A percentile compares a stretch with the other conserved stretches of the same genome.
phyloP scores from a whole-genome alignment of 2,329 filamentous ascomycete genomes.

The Aspergillus transmontanensis region DNA sequence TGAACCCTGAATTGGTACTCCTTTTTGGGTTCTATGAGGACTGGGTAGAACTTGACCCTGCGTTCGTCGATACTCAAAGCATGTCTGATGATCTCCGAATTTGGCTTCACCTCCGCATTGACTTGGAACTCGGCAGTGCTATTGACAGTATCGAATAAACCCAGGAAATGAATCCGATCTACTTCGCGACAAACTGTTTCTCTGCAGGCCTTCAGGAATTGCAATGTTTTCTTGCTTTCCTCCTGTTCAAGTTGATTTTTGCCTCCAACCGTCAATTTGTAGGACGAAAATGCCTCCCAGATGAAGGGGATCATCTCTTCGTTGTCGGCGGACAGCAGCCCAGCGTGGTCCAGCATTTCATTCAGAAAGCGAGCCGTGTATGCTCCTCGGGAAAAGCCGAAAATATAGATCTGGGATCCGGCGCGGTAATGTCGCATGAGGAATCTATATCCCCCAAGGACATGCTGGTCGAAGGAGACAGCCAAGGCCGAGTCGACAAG shows the following conservation, averaged over 20 bases:
- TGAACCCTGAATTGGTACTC: not conserved
- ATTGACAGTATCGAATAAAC: conserved; percentile 32
- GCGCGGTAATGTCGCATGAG: conserved; percentile 20
- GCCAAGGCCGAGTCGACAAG: conserved; percentile 19
- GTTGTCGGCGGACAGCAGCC: conserved; percentile 23
- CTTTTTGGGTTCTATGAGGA: conserved; percentile 7
- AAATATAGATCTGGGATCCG: conserved; percentile 25
- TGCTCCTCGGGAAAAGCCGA: conserved; percentile 29
- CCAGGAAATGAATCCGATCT: conserved; percentile 24
- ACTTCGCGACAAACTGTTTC: conserved; percentile 23
- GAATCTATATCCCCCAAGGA: conserved; percentile 25
- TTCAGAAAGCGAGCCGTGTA: conserved; percentile 29
- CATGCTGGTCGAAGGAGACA: conserved; percentile 24
- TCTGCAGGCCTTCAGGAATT: not conserved
- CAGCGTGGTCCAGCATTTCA: conserved; percentile 25
- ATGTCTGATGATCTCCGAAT: conserved; percentile 54
- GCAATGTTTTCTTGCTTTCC: not conserved
- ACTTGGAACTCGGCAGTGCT: conserved; percentile 26
- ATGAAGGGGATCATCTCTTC: conserved; percentile 25
- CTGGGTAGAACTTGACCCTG: conserved; percentile 7
- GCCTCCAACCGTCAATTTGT: conserved; percentile 14
- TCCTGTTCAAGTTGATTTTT: not conserved
- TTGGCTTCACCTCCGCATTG: conserved; percentile 17
- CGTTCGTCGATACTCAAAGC: conserved; percentile 50
- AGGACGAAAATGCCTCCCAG: conserved; percentile 20